Evolutionary conservation across 2,329 filamentous ascomycete genomes (phyloP).

Genomic region (Pleoardoris graminearum): DNA sequence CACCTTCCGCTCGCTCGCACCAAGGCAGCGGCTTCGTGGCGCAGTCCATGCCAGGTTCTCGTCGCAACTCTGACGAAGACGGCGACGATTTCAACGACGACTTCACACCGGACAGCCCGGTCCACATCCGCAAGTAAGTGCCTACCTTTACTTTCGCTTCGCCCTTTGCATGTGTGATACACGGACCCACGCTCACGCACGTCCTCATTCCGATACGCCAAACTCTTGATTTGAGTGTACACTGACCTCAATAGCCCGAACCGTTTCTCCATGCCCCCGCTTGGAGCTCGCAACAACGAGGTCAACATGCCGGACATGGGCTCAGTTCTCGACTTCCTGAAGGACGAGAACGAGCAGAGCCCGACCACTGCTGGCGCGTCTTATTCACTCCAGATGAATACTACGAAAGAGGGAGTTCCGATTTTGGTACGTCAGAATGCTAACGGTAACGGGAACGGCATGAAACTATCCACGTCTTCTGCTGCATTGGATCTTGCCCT

Average conservation of each 20-base stretch:
- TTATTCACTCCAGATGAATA: conserved; percentile 70
- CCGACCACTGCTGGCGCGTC: conserved; percentile 65
- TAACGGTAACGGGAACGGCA: conserved; percentile 57
- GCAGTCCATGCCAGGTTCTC: conserved; percentile 81
- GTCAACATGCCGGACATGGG: conserved; percentile 56
- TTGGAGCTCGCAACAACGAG: conserved; percentile 63
- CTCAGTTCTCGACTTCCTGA: conserved; percentile 73
- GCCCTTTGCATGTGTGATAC: background rate
- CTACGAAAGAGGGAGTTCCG: conserved; percentile 82
- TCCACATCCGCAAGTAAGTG: conserved; percentile 42
- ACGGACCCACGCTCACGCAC: conserved; percentile 2
- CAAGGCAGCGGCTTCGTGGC: conserved; percentile 68
- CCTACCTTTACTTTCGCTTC: conserved; percentile 4
- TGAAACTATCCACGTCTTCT: conserved; percentile 77
- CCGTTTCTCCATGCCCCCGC: conserved; percentile 92
- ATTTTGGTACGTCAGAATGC: conserved; percentile 71
- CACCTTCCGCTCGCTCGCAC: conserved; percentile 61
- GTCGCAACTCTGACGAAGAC: conserved; percentile 85
- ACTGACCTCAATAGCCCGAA: conserved; percentile 63
- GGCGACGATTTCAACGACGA: conserved; percentile 83
- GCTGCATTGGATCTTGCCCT: conserved; percentile 79
- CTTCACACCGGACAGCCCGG: conserved; percentile 40
- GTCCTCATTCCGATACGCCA: conserved; percentile 27
- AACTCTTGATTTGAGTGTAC: conserved; percentile 20
- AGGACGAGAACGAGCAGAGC: conserved; percentile 62